Base-by-base conservation (phyloP, 805 yeast species). In the Zygosaccharomyces pseudorouxii region DNA sequence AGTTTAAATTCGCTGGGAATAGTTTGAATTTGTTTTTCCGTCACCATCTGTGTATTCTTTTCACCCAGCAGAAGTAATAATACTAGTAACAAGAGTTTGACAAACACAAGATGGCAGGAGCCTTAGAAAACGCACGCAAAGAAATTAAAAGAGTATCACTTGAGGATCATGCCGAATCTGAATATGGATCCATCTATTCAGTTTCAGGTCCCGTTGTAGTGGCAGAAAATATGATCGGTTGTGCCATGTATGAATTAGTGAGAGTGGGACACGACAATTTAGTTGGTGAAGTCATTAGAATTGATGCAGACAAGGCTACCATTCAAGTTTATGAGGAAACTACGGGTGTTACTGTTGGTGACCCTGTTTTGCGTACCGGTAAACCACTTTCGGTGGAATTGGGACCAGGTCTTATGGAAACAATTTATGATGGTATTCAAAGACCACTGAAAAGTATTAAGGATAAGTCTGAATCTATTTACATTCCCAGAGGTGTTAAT, bases 371-470 rank as follows among this genome's bases (percentile, higher is more conserved):
- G 63, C 84, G 99, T 76, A 93, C 99, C 5, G 99, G 99, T 55
- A 89, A 93, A 72, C 99, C 99, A n/a, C 77, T 93, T 60, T 89
- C 97, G 45, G 99, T 93, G 47, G 99, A 93, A 74, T 77, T 93
- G 68, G 99, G 99, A 67, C 99, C 99, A 27, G 99, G 99, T 70
- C 79, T 93, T 63, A 90, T 93, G 96, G 99, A 93, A 74, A 93
- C 96, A 59, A 93, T 93, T 68, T 93, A 93, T 68, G 99, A 93
- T 72, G 99, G 99, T 78, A 93, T 93, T 71, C 99, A 93, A 75
- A 89, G 99, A 77, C 99, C 99, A 39, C 80, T 93, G 70, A 87
- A 87, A 71, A 89, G 95, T 42, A 93, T 93, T 65, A 86, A 84
- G 68, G 95, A 90, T 56, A 67, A 70, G 45, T 84, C 97, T 20